Conservation (phyloP, 257 asterid species). For the Osmanthus fragrans region DNA sequence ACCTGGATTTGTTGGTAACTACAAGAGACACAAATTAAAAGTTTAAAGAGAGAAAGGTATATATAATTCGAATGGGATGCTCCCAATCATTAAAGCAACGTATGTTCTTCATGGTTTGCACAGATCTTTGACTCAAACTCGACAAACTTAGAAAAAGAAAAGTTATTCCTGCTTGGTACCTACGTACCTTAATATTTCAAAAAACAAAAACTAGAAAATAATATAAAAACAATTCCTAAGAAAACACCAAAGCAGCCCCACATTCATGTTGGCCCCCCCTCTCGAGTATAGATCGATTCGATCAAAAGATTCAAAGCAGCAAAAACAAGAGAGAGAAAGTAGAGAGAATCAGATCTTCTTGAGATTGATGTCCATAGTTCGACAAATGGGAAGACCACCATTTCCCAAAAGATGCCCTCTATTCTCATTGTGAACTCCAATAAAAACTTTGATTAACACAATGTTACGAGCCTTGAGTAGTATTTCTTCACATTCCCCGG, state of each 20-base stretch:
- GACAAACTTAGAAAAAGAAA: constrained; percentile 43
- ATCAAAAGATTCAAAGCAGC: constrained; percentile 53
- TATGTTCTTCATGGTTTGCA: constrained; percentile 47
- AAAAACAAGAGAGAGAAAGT: not conserved
- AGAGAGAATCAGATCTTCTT: constrained; percentile 54
- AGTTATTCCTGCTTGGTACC: not conserved
- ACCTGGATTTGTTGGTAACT: too few species aligned
- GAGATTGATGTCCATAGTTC: constrained; percentile 62
- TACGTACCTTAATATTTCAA: too few species aligned
- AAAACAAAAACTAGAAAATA: constrained; percentile 10
- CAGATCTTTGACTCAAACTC: constrained; percentile 77
- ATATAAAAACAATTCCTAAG: not conserved
- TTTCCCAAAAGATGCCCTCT: constrained; percentile 77
- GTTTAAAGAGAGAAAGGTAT: constrained; percentile 21
- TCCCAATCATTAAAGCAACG: constrained; percentile 74
- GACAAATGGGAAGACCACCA: constrained; percentile 78
- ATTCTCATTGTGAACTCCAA: constrained; percentile 19
- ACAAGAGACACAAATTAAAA: not conserved
- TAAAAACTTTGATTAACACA: constrained; percentile 25
- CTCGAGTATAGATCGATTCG: constrained; percentile 58
- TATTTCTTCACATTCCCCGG: not conserved
- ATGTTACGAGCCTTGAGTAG: constrained; percentile 10
- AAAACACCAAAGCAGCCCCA: constrained; percentile 18
- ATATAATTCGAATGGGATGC: constrained; percentile 49
- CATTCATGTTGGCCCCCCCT: constrained; percentile 30